These are phyloP conservation scores for Pseudocercospora eumusae DNA, from an alignment of 2,329 filamentous ascomycete species.

Conservation along the genomic window DNA sequence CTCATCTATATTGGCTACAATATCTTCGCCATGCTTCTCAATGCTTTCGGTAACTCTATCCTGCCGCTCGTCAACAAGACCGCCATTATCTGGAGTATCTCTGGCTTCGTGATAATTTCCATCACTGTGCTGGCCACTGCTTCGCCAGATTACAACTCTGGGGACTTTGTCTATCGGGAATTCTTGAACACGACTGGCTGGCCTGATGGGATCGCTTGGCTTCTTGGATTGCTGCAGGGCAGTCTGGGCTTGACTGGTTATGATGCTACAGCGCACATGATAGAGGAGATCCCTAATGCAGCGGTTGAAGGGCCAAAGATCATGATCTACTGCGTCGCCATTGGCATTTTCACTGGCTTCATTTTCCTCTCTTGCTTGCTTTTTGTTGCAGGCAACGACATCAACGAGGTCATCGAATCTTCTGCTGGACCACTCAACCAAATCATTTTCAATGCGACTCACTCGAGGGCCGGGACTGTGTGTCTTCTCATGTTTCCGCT, in stretches of 20 bases:
- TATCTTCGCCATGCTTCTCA: conserved; percentile 62
- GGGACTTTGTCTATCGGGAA: conserved; percentile 64
- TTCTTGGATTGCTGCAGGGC: conserved; percentile 47
- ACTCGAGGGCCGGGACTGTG: conserved; percentile 39
- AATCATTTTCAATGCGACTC: conserved; percentile 41
- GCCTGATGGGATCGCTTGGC: conserved; percentile 45
- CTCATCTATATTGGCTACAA: conserved; percentile 69
- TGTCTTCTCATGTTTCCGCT: conserved; percentile 43
- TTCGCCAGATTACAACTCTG: conserved; percentile 65
- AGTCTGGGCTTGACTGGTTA: conserved; percentile 49
- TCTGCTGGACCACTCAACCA: conserved; percentile 38
- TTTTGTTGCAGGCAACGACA: conserved; percentile 39
- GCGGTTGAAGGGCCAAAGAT: conserved; percentile 40
- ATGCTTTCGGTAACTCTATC: conserved; percentile 63
- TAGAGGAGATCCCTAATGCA: conserved; percentile 43
- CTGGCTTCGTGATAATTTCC: conserved; percentile 68
- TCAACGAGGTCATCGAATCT: conserved; percentile 38
- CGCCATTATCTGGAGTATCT: conserved; percentile 70
- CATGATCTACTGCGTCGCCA: conserved; percentile 42
- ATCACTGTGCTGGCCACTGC: conserved; percentile 69
- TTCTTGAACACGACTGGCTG: conserved; percentile 62
- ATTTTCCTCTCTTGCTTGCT: conserved; percentile 42
- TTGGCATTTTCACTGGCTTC: conserved; percentile 42
- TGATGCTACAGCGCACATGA: conserved; percentile 56
- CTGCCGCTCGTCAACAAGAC: conserved; percentile 67